Evolutionary conservation across 225 moss, liverwort and hornwort species (phyloP).

Genomic region (Physcomitrellopsis africana): DNA sequence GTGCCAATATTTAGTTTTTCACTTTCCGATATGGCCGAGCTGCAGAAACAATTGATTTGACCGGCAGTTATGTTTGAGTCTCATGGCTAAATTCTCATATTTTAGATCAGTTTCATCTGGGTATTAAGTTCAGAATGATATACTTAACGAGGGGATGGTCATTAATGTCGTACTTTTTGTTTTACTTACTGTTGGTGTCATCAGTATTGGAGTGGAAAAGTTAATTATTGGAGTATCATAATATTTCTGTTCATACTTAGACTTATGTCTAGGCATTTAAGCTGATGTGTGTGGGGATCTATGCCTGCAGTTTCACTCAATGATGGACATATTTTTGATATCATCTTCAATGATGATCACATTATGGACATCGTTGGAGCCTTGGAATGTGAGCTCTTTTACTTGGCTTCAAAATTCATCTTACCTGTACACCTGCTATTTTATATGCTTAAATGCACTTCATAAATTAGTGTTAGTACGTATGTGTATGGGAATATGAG

Average conservation of each 20-base stretch:
- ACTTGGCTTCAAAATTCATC: slow-evolving; percentile 13
- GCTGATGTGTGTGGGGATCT: slow-evolving; percentile 29
- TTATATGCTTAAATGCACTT: slow-evolving; percentile 16
- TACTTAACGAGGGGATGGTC: slow-evolving; percentile 9
- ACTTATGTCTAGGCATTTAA: slow-evolving; percentile 22
- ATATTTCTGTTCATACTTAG: slow-evolving; percentile 6
- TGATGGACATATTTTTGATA: slow-evolving; percentile 88
- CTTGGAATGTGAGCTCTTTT: slow-evolving; percentile 74
- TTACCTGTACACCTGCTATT: slow-evolving; percentile 19
- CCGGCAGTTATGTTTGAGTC: slow-evolving; percentile 6
- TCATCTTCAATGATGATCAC: slow-evolving; percentile 90
- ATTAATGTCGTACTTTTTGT: slow-evolving; percentile 17
- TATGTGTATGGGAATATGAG: slow-evolving; percentile 7
- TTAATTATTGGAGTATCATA: slow-evolving; percentile 6
- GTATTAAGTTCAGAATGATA: slow-evolving; percentile 16
- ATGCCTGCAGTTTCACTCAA: slow-evolving; percentile 80
- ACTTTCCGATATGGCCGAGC: slow-evolving; percentile 18
- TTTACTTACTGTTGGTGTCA: neutral
- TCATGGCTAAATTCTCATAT: neutral
- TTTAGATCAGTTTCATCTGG: neutral
- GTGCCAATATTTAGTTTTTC: slow-evolving; percentile 3
- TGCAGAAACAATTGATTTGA: slow-evolving; percentile 7
- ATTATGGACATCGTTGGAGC: slow-evolving; percentile 95
- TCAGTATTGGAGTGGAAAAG: neutral
- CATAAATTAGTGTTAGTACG: slow-evolving; percentile 14